Conservation (phyloP, 176 grass and related monocot species). For the Miscanthus lutarioriparius region DNA sequence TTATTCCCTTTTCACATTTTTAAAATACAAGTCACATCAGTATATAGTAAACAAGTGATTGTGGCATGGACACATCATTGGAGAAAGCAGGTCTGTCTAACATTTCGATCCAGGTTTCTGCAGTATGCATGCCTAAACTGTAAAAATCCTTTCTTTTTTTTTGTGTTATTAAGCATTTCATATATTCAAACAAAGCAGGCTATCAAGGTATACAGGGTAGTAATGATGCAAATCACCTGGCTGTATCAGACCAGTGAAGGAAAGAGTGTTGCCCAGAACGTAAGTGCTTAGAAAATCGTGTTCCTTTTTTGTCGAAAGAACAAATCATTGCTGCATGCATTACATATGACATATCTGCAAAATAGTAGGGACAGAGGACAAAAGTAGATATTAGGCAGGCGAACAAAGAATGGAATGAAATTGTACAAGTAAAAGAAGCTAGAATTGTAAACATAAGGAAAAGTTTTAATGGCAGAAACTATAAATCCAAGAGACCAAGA, state of each 20-base stretch:
- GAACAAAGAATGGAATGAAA: constrained; percentile 3
- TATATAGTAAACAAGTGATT: not conserved
- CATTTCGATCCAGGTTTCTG: constrained; percentile 29
- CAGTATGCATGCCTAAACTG: constrained; percentile 10
- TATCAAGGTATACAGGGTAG: constrained; percentile 20
- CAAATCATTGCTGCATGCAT: constrained; percentile 85
- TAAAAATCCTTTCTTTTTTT: not conserved
- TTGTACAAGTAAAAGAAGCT: constrained; percentile 20
- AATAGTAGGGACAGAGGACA: constrained; percentile 33
- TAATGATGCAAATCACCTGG: constrained; percentile 53
- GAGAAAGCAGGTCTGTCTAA: constrained; percentile 8
- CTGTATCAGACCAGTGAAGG: constrained; percentile 87
- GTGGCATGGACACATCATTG: constrained; percentile 13
- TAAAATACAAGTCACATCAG: not conserved
- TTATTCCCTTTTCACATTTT: not conserved
- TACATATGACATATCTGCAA: constrained; percentile 94
- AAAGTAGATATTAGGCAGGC: constrained; percentile 19
- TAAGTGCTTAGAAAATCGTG: constrained; percentile 70
- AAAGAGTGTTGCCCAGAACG: constrained; percentile 84
- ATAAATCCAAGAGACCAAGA: constrained; percentile 15
- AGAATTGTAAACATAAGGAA: constrained; percentile 14
- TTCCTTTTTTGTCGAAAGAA: constrained; percentile 94
- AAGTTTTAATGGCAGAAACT: not conserved
- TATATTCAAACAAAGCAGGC: constrained; percentile 16
- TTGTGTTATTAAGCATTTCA: constrained; percentile 8